Percentiles rank a stretch among this genome's conserved stretches.
phyloP scores from a whole-genome alignment of 2,329 filamentous ascomycete species.

The Thermothelomyces thermophilus region DNA sequence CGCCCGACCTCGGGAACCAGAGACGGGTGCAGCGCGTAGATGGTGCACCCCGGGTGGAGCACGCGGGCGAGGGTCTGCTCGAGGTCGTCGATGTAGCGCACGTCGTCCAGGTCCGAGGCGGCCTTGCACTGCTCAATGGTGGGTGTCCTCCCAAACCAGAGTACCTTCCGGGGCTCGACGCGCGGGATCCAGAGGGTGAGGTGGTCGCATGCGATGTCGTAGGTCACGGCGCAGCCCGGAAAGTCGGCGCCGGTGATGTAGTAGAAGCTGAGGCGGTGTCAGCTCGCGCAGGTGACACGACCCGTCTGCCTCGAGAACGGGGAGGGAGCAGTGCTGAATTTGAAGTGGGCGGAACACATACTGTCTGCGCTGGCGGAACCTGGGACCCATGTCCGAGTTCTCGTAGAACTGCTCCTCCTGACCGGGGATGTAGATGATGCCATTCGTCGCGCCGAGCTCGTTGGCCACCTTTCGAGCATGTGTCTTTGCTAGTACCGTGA shows the following conservation, averaged over 20 bases:
- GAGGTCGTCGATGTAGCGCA: slow-evolving; percentile 50
- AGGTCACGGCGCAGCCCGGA: slow-evolving; percentile 49
- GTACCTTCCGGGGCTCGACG: slow-evolving; percentile 52
- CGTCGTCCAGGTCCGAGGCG: slow-evolving; percentile 63
- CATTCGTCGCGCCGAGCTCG: slow-evolving; percentile 42
- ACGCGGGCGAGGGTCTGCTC: slow-evolving; percentile 43
- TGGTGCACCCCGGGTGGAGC: slow-evolving; percentile 36
- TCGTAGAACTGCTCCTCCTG: slow-evolving; percentile 46
- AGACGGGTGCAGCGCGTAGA: slow-evolving; percentile 39
- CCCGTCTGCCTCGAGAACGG: too few species aligned
- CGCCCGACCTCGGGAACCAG: slow-evolving; percentile 25
- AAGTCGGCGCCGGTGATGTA: slow-evolving; percentile 52
- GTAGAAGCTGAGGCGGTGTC: slow-evolving; percentile 42
- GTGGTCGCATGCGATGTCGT: slow-evolving; percentile 51
- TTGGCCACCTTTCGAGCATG: slow-evolving; percentile 52
- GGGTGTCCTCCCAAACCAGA: slow-evolving; percentile 59
- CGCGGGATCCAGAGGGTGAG: slow-evolving; percentile 69
- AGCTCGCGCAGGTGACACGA: neutral
- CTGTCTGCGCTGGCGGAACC: slow-evolving; percentile 54
- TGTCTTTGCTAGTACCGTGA: slow-evolving; percentile 50
- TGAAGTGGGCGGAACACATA: slow-evolving; percentile 29
- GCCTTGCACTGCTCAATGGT: slow-evolving; percentile 54
- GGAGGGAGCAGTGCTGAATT: too few species aligned
- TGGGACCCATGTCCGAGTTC: slow-evolving; percentile 51
- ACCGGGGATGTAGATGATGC: slow-evolving; percentile 51